Evolutionary conservation across 768 basidiomycete genomes (phyloP).

Genomic region (Lepiota venenata): DNA sequence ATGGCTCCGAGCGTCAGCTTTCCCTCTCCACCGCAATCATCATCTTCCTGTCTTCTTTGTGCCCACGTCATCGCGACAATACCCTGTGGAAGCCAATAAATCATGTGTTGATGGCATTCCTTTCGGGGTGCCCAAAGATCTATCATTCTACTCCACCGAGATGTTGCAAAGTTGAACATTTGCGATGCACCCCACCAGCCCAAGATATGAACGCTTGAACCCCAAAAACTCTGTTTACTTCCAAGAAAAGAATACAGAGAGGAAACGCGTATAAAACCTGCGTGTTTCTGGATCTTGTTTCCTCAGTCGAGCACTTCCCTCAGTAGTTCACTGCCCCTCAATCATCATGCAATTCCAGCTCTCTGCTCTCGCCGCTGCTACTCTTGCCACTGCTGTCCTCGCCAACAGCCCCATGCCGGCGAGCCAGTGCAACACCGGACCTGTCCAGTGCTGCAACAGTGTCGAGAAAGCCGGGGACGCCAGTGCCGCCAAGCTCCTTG

Average conservation of each 20-base stretch:
- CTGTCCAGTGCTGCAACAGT: conserved; percentile 28
- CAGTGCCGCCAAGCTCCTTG: conserved; percentile 11
- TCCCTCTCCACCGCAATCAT: too few relatives aligned
- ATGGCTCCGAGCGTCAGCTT: too few relatives aligned
- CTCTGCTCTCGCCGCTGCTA: conserved; percentile 16
- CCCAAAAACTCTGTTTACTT: neutral
- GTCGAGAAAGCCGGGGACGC: conserved; percentile 16
- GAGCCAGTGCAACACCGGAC: conserved; percentile 21
- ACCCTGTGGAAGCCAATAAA: neutral
- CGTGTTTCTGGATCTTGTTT: neutral
- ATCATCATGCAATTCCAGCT: conserved; percentile 20
- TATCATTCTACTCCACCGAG: conserved; percentile 4
- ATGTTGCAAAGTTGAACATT: neutral
- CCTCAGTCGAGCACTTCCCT: conserved; percentile 15
- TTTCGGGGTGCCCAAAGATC: neutral
- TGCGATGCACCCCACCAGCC: neutral
- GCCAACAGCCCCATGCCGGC: conserved; percentile 11
- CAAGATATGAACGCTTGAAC: neutral
- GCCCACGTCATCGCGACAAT: too few relatives aligned
- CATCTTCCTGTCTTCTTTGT: too few relatives aligned
- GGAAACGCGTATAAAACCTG: neutral
- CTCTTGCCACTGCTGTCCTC: conserved; percentile 20
- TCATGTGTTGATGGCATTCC: neutral
- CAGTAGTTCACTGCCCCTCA: conserved; percentile 12
- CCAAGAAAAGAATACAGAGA: neutral